These are phyloP conservation scores for Lasiosphaeria ovina DNA, from an alignment of 495 filamentous ascomycete genomes.

Conservation along the genomic window DNA sequence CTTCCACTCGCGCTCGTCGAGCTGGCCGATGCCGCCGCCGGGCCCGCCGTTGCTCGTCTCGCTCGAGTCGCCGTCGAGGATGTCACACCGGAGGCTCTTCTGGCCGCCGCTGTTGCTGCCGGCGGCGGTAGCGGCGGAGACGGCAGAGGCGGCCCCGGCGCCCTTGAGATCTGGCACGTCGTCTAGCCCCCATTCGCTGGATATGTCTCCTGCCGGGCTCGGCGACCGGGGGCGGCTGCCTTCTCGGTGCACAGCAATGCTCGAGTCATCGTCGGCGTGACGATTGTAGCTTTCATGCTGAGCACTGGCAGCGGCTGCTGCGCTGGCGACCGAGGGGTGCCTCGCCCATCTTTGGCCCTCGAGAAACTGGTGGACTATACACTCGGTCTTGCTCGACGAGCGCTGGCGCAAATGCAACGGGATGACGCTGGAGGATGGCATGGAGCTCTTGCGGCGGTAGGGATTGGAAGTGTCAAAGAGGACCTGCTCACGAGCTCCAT, in stretches of 20 bases:
- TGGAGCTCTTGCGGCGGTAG: slow-evolving; percentile 83
- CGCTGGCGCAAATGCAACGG: slow-evolving; percentile 36
- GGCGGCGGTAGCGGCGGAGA: neutral
- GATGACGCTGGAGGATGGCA: slow-evolving; percentile 60
- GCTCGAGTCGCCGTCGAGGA: slow-evolving; percentile 10
- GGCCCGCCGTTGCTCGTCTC: slow-evolving; percentile 2
- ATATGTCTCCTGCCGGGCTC: slow-evolving; percentile 22
- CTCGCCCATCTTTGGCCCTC: slow-evolving; percentile 45
- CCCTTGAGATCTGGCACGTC: slow-evolving; percentile 37
- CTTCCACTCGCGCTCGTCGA: slow-evolving; percentile 47
- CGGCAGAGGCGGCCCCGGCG: neutral
- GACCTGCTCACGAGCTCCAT: slow-evolving; percentile 51
- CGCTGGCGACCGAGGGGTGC: slow-evolving; percentile 6
- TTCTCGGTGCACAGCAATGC: no score
- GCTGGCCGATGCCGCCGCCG: slow-evolving; percentile 32
- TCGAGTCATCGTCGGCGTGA: slow-evolving; percentile 4
- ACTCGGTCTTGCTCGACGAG: slow-evolving; percentile 54
- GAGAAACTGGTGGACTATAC: slow-evolving; percentile 81
- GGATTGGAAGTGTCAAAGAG: slow-evolving; percentile 66
- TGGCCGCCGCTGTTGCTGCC: neutral
- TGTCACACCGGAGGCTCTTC: slow-evolving; percentile 9
- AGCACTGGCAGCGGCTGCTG: neutral
- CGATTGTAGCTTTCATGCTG: slow-evolving; percentile 16
- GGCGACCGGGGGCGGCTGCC: neutral
- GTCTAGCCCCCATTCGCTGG: slow-evolving; percentile 28